Conservation (phyloP, 2,329 filamentous ascomycete species). For the Mycocentrospora acerina region DNA sequence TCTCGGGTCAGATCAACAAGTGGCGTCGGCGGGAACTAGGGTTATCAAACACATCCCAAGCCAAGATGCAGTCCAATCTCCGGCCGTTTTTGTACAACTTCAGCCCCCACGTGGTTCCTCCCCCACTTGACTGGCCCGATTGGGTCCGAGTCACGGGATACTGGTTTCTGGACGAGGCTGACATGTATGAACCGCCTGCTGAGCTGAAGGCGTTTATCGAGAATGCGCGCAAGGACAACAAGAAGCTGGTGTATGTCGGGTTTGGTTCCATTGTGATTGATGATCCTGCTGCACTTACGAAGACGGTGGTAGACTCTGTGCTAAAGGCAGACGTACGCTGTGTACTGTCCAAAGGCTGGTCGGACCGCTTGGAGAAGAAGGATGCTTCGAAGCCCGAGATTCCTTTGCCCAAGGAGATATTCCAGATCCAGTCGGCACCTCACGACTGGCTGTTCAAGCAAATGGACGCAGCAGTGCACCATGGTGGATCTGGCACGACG, state of each 20-base stretch:
- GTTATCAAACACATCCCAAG: conserved; percentile 76
- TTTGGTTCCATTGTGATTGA: conserved; percentile 96
- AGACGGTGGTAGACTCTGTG: conserved; percentile 91
- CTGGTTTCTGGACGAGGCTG: conserved; percentile 86
- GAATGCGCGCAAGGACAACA: conserved; percentile 76
- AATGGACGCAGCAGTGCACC: conserved; percentile 91
- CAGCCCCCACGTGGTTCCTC: conserved; percentile 88
- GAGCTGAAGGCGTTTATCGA: conserved; percentile 80
- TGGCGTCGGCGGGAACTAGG: conserved; percentile 84
- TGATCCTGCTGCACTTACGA: conserved; percentile 83
- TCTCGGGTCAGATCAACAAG: conserved; percentile 84
- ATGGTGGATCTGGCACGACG: conserved; percentile 92
- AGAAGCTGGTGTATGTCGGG: conserved; percentile 94
- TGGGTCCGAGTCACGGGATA: conserved; percentile 98
- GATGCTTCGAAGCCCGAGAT: conserved; percentile 63
- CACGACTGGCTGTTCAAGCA: conserved; percentile 97
- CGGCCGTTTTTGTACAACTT: conserved; percentile 99
- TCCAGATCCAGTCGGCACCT: conserved; percentile 84
- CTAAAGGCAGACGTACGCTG: conserved; percentile 89
- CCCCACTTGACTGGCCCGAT: conserved; percentile 91
- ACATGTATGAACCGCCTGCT: conserved; percentile 69
- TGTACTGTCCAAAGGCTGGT: conserved; percentile 96
- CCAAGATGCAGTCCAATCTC: conserved; percentile 93
- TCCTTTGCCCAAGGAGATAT: conserved; percentile 74
- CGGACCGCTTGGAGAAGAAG: conserved; percentile 70